A percentile compares a stretch with the other conserved stretches of the same genome.
These are phyloP conservation scores for Diaporthe ilicicola DNA, from an alignment of 2,329 filamentous ascomycete species.

Conservation along the genomic window DNA sequence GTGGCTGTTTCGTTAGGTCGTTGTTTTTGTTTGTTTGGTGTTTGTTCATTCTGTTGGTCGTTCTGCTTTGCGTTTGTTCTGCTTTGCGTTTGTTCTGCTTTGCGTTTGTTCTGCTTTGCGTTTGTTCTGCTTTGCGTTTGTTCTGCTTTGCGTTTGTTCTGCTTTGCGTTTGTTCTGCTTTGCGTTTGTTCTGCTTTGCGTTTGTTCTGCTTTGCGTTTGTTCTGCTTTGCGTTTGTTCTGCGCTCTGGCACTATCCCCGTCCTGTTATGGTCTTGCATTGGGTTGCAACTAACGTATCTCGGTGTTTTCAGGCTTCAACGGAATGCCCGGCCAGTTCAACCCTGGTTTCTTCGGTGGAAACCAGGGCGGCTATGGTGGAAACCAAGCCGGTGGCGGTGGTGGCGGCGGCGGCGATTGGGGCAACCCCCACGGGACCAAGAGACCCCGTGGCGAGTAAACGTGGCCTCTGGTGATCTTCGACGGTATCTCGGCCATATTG, in stretches of 20 bases:
- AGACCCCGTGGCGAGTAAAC: slow-evolving; percentile 75
- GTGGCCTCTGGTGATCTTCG: neutral
- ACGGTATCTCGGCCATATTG: neutral
- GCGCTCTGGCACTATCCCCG: neutral
- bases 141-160: too few species aligned
- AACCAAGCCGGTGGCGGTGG: slow-evolving; percentile 57
- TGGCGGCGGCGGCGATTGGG: slow-evolving; percentile 62
- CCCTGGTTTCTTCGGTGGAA: slow-evolving; percentile 72
- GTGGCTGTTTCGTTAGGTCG: too few species aligned
- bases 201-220: neutral
- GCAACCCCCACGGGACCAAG: slow-evolving; percentile 85
- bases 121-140: too few species aligned
- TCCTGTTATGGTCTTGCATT: neutral
- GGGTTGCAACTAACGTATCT: slow-evolving; percentile 36
- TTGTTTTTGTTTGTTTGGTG: too few species aligned
- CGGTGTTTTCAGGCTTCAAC: slow-evolving; percentile 63
- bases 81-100: too few species aligned
- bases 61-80: too few species aligned
- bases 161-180: too few species aligned
- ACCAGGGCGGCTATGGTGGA: slow-evolving; percentile 70
- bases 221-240: neutral
- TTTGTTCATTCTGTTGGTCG: too few species aligned
- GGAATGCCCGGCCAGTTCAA: slow-evolving; percentile 77
- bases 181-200: too few species aligned
- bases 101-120: too few species aligned